Evolutionary conservation across 2,329 filamentous ascomycete species (phyloP).

Genomic region (Neonectria hederae): DNA sequence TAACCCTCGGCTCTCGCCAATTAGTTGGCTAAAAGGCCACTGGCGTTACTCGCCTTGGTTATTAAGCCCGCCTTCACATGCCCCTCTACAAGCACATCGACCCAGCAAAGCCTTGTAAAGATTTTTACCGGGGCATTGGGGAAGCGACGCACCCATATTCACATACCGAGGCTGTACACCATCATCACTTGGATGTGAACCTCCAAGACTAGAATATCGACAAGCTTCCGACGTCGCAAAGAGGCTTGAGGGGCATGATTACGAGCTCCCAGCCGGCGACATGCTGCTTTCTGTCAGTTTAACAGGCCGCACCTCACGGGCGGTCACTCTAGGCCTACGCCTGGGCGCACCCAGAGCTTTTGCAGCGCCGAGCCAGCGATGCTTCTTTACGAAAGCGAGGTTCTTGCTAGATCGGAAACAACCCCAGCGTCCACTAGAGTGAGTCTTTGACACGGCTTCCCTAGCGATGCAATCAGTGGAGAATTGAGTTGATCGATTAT

Average conservation of each 20-base stretch:
- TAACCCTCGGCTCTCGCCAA: background rate
- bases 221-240: background rate
- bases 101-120: background rate
- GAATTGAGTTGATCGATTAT: background rate
- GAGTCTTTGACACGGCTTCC: background rate
- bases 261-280: conserved; percentile 16
- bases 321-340: background rate
- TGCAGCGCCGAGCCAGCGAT: background rate
- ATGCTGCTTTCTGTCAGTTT: conserved; percentile 26
- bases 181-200: background rate
- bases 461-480: conserved; percentile 2
- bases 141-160: background rate
- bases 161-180: background rate
- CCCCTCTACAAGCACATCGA: background rate
- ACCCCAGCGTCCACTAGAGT: conserved; percentile 11
- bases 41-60: background rate
- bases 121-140: conserved; percentile 13
- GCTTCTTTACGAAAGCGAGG: conserved; percentile 35
- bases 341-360: background rate
- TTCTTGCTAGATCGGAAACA: conserved; percentile 26
- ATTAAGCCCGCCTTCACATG: background rate
- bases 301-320: conserved; percentile 8
- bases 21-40: no score
- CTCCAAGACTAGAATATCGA: background rate
- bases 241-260: conserved; percentile 16